Evolutionary conservation across 2,329 filamentous ascomycete genomes (phyloP).

Genomic region (Diaporthe sp.): DNA sequence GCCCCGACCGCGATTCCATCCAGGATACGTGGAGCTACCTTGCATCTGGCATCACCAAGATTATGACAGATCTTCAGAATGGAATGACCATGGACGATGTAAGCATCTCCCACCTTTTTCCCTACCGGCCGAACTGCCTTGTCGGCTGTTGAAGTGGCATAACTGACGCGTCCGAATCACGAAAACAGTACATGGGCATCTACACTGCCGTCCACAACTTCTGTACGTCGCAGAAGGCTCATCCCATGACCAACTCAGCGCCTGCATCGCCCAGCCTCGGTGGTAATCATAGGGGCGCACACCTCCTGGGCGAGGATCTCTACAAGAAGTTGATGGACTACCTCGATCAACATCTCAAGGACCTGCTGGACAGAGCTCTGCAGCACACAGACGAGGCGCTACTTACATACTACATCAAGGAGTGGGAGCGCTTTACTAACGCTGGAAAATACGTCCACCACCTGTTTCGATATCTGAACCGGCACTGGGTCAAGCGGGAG

Average conservation of each 20-base stretch:
- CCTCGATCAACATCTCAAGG: slow-evolving; percentile 81
- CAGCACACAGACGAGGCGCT: slow-evolving; percentile 91
- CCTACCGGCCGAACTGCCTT: background rate
- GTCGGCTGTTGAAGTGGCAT: slow-evolving; percentile 40
- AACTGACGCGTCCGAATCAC: slow-evolving; percentile 29
- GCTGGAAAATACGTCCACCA: slow-evolving; percentile 98
- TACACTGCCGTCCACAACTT: slow-evolving; percentile 99
- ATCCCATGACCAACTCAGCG: slow-evolving; percentile 47
- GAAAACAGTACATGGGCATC: slow-evolving; percentile 87
- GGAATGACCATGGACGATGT: slow-evolving; percentile 94
- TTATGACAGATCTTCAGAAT: slow-evolving; percentile 92
- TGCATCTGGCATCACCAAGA: slow-evolving; percentile 87
- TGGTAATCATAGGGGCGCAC: slow-evolving; percentile 64
- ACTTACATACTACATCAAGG: slow-evolving; percentile 92
- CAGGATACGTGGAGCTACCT: slow-evolving; percentile 81
- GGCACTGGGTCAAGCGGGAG: slow-evolving; percentile 99
- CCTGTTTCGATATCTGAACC: slow-evolving; percentile 94
- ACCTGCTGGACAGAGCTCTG: slow-evolving; percentile 79
- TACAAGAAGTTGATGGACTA: slow-evolving; percentile 94
- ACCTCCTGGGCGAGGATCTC: slow-evolving; percentile 94
- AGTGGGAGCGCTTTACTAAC: slow-evolving; percentile 96
- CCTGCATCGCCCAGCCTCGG: slow-evolving; percentile 66
- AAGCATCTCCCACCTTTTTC: slow-evolving; percentile 50
- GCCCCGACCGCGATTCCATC: slow-evolving; percentile 74
- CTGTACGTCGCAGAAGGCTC: slow-evolving; percentile 95